These are phyloP conservation scores for Rhodamnia argentea DNA, from an alignment of 345 rosid genomes.

Conservation along the genomic window DNA sequence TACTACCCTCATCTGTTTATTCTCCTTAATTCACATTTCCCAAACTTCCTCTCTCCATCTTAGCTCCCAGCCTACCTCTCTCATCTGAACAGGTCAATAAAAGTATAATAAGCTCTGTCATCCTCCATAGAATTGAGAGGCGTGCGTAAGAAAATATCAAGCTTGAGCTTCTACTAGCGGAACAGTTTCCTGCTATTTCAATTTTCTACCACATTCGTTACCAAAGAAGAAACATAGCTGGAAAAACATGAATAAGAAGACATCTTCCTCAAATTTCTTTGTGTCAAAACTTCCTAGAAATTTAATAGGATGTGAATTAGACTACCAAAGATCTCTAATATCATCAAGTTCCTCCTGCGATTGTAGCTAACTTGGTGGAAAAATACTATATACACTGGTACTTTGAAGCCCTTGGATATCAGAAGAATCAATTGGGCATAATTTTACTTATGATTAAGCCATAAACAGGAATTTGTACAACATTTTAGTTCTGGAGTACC, in stretches of 20 bases:
- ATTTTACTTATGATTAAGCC: not conserved
- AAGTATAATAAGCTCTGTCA: not conserved
- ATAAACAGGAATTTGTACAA: not conserved
- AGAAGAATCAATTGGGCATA: not conserved
- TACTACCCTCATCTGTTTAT: not conserved
- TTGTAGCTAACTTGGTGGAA: not conserved
- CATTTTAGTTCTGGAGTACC: not conserved
- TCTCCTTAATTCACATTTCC: not conserved
- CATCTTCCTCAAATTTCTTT: not conserved
- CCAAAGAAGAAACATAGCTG: not conserved
- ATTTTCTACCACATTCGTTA: not conserved
- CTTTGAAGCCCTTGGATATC: not conserved
- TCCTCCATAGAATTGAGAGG: not conserved
- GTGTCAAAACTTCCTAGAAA: not conserved
- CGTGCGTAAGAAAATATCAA: not conserved
- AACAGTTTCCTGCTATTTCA: not conserved
- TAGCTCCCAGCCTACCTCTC: not conserved
- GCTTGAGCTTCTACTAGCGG: not conserved
- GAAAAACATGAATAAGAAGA: not conserved
- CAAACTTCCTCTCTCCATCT: not conserved
- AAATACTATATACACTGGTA: not conserved
- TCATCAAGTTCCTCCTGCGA: not conserved
- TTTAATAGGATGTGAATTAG: not conserved
- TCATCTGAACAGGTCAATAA: not conserved
- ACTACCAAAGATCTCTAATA: not conserved